Percentiles rank a stretch among this genome's conserved stretches.
Evolutionary conservation across 352 stramenopile species (phyloP).

Genomic region (Globisporangium heterothallicum): DNA sequence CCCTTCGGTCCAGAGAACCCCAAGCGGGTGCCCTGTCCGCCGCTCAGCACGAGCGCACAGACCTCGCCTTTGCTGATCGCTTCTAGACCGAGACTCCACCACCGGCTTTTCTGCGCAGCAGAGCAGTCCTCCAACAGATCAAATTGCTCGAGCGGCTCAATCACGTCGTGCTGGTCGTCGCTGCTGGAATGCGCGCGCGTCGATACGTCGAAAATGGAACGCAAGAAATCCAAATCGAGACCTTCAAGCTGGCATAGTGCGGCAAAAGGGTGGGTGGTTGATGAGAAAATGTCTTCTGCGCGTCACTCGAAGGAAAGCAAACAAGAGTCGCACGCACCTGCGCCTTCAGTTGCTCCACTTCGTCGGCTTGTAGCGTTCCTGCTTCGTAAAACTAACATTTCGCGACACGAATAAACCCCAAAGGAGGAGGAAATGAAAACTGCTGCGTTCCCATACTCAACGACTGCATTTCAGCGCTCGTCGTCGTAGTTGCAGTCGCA

Average conservation of each 20-base stretch:
- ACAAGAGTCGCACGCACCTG: conserved; percentile 30
- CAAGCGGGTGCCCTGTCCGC: conserved; percentile 96
- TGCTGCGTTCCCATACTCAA: too few species aligned
- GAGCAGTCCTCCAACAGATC: conserved; percentile 52
- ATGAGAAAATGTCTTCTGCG: too few species aligned
- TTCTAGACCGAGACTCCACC: conserved; percentile 51
- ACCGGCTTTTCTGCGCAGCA: conserved; percentile 34
- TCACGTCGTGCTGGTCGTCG: conserved; percentile 10
- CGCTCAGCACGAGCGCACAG: conserved; percentile 91
- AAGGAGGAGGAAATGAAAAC: too few species aligned
- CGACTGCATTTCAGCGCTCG: too few species aligned
- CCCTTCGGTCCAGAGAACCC: conserved; percentile 95
- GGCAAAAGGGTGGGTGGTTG: too few species aligned
- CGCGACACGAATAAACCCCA: too few species aligned
- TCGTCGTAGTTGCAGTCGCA: too few species aligned
- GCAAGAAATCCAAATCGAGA: conserved; percentile 59
- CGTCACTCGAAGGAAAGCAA: too few species aligned
- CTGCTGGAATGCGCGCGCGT: conserved; percentile 20
- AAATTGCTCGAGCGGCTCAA: conserved; percentile 65
- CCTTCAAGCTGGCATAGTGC: conserved; percentile 65
- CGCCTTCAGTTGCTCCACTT: conserved; percentile 34
- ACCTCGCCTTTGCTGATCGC: conserved; percentile 87
- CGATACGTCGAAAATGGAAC: conserved; percentile 60
- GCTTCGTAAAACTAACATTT: conserved; percentile 76
- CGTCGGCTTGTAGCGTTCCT: conserved; percentile 27